These are phyloP conservation scores for Penicillium crustosum DNA, from an alignment of 2,329 filamentous ascomycete species.

Conservation along the genomic window DNA sequence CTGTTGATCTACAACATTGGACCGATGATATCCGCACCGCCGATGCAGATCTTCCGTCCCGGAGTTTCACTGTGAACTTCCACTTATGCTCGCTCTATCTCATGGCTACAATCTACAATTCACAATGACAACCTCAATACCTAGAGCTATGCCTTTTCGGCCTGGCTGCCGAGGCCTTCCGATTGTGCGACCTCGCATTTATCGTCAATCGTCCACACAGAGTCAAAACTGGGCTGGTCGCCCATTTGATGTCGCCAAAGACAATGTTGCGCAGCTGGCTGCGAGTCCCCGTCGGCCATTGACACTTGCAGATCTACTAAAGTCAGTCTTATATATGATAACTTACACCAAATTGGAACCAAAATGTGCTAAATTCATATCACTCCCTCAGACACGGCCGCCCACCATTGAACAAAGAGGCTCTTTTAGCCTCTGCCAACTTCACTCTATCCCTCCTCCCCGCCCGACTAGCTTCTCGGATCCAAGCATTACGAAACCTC, in stretches of 20 bases:
- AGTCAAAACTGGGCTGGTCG: slow-evolving; percentile 43
- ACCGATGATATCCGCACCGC: slow-evolving; percentile 21
- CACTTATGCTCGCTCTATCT: slow-evolving; percentile 4
- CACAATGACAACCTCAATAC: slow-evolving; percentile 12
- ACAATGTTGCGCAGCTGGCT: slow-evolving; percentile 76
- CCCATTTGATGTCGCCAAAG: slow-evolving; percentile 60
- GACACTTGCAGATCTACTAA: slow-evolving; percentile 84
- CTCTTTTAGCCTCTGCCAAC: slow-evolving; percentile 86
- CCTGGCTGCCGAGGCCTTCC: background rate
- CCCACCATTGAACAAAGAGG: slow-evolving; percentile 76
- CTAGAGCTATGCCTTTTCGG: slow-evolving; percentile 9
- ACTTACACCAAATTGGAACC: background rate
- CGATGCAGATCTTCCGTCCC: slow-evolving; percentile 17
- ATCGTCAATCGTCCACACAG: slow-evolving; percentile 22
- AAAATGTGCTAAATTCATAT: background rate
- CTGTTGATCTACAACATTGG: background rate
- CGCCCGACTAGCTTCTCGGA: slow-evolving; percentile 87
- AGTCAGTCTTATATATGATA: slow-evolving; percentile 52
- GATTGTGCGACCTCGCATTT: background rate
- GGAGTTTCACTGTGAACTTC: slow-evolving; percentile 8
- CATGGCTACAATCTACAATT: slow-evolving; percentile 3
- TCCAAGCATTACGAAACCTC: slow-evolving; percentile 87
- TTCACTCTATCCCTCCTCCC: slow-evolving; percentile 92
- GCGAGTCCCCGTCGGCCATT: slow-evolving; percentile 75
- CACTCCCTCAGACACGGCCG: slow-evolving; percentile 62